Evolutionary conservation across 2,329 filamentous ascomycete species (phyloP), one percentile per base, ranked within the genome.

Genomic region (Lachnum nothofagi): DNA sequence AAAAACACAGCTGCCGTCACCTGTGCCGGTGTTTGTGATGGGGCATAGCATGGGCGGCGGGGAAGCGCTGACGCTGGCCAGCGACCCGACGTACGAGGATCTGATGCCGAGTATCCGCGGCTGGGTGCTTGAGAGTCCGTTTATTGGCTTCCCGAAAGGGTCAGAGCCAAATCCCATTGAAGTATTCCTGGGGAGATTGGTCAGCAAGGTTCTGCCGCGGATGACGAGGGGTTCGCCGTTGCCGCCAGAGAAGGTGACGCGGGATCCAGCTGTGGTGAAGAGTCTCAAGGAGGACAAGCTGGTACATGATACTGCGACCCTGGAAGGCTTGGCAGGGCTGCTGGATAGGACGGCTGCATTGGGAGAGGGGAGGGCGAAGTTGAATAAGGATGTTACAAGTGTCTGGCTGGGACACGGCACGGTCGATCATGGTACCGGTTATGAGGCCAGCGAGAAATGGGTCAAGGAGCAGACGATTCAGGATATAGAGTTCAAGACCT

Each of bases 11-110:
- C 70, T 83, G 4, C 75, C 75, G 8, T 66, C 61, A 4, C 51
- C 61, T 3, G 70, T 73, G 29, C 88, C 89, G 0, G 64, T 94
- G 14, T 96, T 95, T 69, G 76, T 96, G 17, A 82, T 93, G 73
- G 91, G 91, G 45, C 89, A 95, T 68, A 90, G 85, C 19, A 95
- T 95, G 88, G 91, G 91, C 56, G 91, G 91, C 51, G 88, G 82
- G 20, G 78, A 94, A 68, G 78, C 83, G 5, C 71, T 95, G 7
- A 82, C 79, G 37, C 66, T 85, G 19, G 76, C 76, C 20, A 75
- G 71, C 47, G 71, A 76, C 46, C 65, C 73, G 1, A 52, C 66
- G 47, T 76, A 81, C 63, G 68, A 70, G 37, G 75, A 79, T 14
- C 65, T 88, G 10, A 74, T 80, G 35, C 65, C 70, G 29, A 72